A percentile compares a stretch with the other conserved stretches of the same genome.
These are phyloP conservation scores for Ricinus communis DNA, from an alignment of 345 rosid genomes.

Conservation along the genomic window DNA sequence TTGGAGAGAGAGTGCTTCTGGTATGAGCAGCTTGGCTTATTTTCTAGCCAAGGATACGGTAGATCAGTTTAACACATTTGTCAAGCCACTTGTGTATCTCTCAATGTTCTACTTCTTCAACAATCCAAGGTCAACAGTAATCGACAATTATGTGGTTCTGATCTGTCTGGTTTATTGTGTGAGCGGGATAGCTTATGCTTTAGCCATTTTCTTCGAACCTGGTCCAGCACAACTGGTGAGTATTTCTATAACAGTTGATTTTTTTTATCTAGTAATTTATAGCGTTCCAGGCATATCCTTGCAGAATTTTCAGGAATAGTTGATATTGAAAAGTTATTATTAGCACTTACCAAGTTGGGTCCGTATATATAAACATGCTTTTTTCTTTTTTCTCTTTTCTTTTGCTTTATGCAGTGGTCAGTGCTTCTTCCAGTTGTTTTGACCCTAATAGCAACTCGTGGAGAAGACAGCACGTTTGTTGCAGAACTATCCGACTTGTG, in stretches of 20 bases:
- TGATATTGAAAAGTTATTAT: no score
- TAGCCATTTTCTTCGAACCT: slow-evolving; percentile 77
- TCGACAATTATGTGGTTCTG: slow-evolving; percentile 75
- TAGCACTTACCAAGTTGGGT: no score
- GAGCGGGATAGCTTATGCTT: slow-evolving; percentile 79
- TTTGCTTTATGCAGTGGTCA: slow-evolving; percentile 64
- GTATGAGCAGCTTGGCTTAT: slow-evolving; percentile 95
- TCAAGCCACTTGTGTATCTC: slow-evolving; percentile 86
- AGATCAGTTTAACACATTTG: slow-evolving; percentile 82
- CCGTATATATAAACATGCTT: background rate
- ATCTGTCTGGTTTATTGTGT: slow-evolving; percentile 90
- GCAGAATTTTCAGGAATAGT: no score
- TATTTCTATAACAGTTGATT: background rate
- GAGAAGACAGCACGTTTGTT: slow-evolving; percentile 34
- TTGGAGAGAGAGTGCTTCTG: slow-evolving; percentile 93
- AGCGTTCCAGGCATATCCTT: no score
- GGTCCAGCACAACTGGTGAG: slow-evolving; percentile 98
- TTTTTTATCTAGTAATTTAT: no score
- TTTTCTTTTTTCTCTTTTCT: no score
- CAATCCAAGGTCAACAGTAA: slow-evolving; percentile 79
- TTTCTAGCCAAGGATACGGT: slow-evolving; percentile 88
- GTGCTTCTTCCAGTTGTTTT: slow-evolving; percentile 96
- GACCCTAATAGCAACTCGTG: slow-evolving; percentile 77
- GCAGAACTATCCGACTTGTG: slow-evolving; percentile 47
- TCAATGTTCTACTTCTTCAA: slow-evolving; percentile 99